Percentiles rank a stretch among this genome's conserved stretches.
Conservation (phyloP, 495 filamentous ascomycete species). For the Choiromyces venosus region DNA sequence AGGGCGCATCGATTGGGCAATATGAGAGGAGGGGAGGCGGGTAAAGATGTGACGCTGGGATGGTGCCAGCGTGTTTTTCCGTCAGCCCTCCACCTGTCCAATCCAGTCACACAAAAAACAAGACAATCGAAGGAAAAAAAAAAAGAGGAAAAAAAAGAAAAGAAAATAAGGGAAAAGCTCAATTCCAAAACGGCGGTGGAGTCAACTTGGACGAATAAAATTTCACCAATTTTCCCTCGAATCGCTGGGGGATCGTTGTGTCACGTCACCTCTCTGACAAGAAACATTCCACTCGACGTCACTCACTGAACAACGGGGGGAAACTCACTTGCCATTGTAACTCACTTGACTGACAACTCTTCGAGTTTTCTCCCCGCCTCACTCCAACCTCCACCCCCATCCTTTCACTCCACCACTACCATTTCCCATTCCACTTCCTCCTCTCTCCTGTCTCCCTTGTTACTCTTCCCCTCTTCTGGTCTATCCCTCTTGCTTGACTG, state of each 20-base stretch:
- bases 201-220: neutral
- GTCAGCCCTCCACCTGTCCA: slow-evolving; percentile 19
- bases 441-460: slow-evolving; percentile 19
- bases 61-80: slow-evolving; percentile 27
- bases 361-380: neutral
- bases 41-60: slow-evolving; percentile 11
- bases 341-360: neutral
- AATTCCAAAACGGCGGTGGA: neutral
- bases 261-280: neutral
- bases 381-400: neutral
- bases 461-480: slow-evolving; percentile 23
- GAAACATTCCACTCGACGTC: neutral
- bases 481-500: neutral
- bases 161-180: neutral
- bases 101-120: neutral
- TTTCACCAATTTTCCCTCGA: neutral
- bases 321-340: neutral
- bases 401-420: neutral
- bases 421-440: neutral
- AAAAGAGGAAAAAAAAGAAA: neutral
- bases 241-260: neutral
- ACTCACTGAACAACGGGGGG: neutral
- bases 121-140: slow-evolving; percentile 5
- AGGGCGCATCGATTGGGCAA: slow-evolving; percentile 3
- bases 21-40: neutral